A percentile compares a stretch with the other conserved stretches of the same genome.
Conservation (phyloP, 106 monocot genomes). For the Dendrobium nobile region DNA sequence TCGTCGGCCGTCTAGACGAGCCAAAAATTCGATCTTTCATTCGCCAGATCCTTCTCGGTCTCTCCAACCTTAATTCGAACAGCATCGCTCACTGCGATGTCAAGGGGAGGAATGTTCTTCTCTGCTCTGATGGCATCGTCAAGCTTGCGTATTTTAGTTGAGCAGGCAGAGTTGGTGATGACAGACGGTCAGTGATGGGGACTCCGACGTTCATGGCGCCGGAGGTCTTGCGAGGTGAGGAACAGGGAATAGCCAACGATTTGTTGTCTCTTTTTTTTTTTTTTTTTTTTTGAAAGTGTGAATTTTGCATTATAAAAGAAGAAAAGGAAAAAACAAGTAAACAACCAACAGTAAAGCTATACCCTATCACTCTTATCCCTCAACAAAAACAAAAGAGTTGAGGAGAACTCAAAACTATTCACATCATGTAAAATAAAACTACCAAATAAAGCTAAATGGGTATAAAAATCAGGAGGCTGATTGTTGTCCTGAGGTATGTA, state of each 20-base stretch:
- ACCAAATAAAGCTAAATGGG: no score
- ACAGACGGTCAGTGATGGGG: slow-evolving; percentile 13
- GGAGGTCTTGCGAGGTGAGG: slow-evolving; percentile 60
- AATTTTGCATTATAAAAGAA: no score
- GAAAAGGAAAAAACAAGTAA: no score
- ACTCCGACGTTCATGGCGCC: slow-evolving; percentile 75
- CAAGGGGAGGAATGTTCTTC: slow-evolving; percentile 47
- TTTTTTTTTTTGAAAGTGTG: no score
- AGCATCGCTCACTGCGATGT: slow-evolving; percentile 53
- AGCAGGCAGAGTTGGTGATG: neutral
- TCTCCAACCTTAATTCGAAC: slow-evolving; percentile 32
- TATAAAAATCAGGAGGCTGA: no score
- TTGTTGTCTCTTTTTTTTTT: slow-evolving; percentile 66
- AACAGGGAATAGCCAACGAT: slow-evolving; percentile 42
- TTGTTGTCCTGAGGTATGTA: no score
- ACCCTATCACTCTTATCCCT: no score
- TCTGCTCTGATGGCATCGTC: slow-evolving; percentile 4
- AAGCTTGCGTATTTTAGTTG: slow-evolving; percentile 27
- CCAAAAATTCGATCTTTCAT: slow-evolving; percentile 16
- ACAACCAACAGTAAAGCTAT: no score
- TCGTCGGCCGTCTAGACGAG: slow-evolving; percentile 22
- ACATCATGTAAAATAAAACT: no score
- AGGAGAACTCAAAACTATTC: no score
- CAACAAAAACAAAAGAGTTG: no score
- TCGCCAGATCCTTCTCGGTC: slow-evolving; percentile 23